Conservation (phyloP, 441 rosid species). For the Pelargonium citronellum region DNA sequence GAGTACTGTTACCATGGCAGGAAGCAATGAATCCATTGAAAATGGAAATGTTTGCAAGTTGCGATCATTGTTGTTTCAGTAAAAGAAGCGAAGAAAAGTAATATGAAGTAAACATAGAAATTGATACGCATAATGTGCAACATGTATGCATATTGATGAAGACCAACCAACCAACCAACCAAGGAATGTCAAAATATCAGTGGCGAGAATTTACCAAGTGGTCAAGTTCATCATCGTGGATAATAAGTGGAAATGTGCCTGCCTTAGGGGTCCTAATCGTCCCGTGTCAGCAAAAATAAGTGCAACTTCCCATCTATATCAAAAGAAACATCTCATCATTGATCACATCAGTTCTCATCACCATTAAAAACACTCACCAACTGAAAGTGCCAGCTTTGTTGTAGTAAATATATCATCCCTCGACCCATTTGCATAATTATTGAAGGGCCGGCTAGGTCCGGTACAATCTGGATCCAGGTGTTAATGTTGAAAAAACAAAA, state of each 20-base stretch:
- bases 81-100: too few species aligned
- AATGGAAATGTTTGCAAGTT: too few species aligned
- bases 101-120: too few species aligned
- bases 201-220: slow-evolving; percentile 8
- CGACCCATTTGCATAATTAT: slow-evolving; percentile 5
- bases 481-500: slow-evolving; percentile 11
- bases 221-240: slow-evolving; percentile 18
- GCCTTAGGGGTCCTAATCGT: slow-evolving; percentile 16
- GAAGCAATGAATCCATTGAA: slow-evolving; percentile 13
- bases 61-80: too few species aligned
- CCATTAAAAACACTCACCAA: slow-evolving; percentile 13
- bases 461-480: slow-evolving; percentile 19
- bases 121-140: slow-evolving; percentile 1
- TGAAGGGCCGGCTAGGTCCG: slow-evolving; percentile 10
- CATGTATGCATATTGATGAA: slow-evolving; percentile 1
- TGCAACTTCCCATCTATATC: slow-evolving; percentile 9
- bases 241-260: slow-evolving; percentile 16
- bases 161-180: not conserved
- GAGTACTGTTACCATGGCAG: slow-evolving; percentile 15
- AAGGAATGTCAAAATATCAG: not conserved
- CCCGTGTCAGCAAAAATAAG: slow-evolving; percentile 12
- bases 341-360: not conserved
- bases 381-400: slow-evolving; percentile 13
- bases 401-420: slow-evolving; percentile 4
- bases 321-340: slow-evolving; percentile 16